A percentile compares a stretch with the other conserved stretches of the same genome.
phyloP scores from a whole-genome alignment of 495 filamentous ascomycete species.

The Hyaloscypha variabilis region DNA sequence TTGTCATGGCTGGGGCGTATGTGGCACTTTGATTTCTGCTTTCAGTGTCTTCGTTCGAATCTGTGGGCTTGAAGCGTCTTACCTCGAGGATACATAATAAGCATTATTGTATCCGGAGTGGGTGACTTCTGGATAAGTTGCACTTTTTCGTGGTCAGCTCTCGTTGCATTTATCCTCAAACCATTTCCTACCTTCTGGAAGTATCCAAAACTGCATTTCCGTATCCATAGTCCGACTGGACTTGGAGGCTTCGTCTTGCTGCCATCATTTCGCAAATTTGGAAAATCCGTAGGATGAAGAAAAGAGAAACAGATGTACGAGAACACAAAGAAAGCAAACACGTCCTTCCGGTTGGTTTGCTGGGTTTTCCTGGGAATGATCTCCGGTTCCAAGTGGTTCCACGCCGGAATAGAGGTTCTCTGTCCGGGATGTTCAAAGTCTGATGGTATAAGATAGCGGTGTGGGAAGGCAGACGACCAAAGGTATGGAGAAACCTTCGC shows the following conservation, averaged over 20 bases:
- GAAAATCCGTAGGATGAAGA: conserved; percentile 18
- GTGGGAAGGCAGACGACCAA: conserved; percentile 21
- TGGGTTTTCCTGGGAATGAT: conserved; percentile 11
- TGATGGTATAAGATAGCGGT: conserved; percentile 19
- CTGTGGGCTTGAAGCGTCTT: conserved; percentile 21
- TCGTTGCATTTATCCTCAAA: not conserved
- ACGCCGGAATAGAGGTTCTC: conserved; percentile 13
- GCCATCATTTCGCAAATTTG: conserved; percentile 30
- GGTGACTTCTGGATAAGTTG: conserved; percentile 22
- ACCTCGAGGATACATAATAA: conserved; percentile 32
- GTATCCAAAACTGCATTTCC: conserved; percentile 22
- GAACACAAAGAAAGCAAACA: conserved; percentile 25
- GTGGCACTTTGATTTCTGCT: conserved; percentile 24
- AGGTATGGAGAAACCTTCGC: not conserved
- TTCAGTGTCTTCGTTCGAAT: conserved; percentile 27
- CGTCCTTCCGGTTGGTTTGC: conserved; percentile 10
- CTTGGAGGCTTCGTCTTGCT: conserved; percentile 30
- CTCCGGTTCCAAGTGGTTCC: conserved; percentile 21
- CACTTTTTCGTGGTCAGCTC: conserved; percentile 26
- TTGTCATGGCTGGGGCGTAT: conserved; percentile 22
- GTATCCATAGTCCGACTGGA: conserved; percentile 31
- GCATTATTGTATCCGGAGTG: conserved; percentile 25
- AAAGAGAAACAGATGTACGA: conserved; percentile 26
- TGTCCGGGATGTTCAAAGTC: conserved; percentile 19
- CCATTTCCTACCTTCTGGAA: conserved; percentile 30